Evolutionary conservation across 495 filamentous ascomycete species (phyloP).

Genomic region (Jackrogersella minutella): DNA sequence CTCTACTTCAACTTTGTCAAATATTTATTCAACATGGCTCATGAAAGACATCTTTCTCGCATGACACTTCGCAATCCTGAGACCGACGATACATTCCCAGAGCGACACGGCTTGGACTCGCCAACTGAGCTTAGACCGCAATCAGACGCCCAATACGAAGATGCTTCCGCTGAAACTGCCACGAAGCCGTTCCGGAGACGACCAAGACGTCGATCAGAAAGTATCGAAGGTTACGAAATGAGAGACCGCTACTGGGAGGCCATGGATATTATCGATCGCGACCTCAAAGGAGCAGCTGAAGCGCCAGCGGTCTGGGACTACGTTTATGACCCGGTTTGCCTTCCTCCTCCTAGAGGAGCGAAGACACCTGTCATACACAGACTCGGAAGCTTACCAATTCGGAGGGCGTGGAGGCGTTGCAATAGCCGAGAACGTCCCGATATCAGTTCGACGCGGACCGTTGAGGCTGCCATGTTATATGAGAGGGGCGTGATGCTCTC

Average conservation of each 20-base stretch:
- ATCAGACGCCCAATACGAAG: background rate
- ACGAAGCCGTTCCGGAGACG: background rate
- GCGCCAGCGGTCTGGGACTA: conserved; percentile 36
- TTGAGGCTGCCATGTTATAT: conserved; percentile 35
- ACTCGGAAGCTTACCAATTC: conserved; percentile 24
- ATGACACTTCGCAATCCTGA: conserved; percentile 21
- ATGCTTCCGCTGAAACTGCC: background rate
- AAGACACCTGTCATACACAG: conserved; percentile 19
- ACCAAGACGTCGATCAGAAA: conserved; percentile 31
- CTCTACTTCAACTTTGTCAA: background rate
- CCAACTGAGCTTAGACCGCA: background rate
- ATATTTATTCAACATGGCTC: conserved; percentile 16
- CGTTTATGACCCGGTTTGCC: conserved; percentile 37
- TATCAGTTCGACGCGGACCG: conserved; percentile 6
- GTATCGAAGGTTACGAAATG: conserved; percentile 37
- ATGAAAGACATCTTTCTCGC: conserved; percentile 21
- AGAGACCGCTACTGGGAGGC: conserved; percentile 38
- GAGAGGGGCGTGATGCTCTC: conserved; percentile 34
- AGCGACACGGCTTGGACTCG: conserved; percentile 19
- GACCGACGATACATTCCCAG: conserved; percentile 28
- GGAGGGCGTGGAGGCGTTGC: conserved; percentile 33
- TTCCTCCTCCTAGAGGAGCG: conserved; percentile 23
- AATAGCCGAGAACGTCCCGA: conserved; percentile 26
- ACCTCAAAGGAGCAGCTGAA: conserved; percentile 16
- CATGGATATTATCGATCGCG: conserved; percentile 31